Evolutionary conservation across 139 green algal genomes (phyloP), one percentile per base, ranked within the genome.

Genomic region (Chlorella sp.): DNA sequence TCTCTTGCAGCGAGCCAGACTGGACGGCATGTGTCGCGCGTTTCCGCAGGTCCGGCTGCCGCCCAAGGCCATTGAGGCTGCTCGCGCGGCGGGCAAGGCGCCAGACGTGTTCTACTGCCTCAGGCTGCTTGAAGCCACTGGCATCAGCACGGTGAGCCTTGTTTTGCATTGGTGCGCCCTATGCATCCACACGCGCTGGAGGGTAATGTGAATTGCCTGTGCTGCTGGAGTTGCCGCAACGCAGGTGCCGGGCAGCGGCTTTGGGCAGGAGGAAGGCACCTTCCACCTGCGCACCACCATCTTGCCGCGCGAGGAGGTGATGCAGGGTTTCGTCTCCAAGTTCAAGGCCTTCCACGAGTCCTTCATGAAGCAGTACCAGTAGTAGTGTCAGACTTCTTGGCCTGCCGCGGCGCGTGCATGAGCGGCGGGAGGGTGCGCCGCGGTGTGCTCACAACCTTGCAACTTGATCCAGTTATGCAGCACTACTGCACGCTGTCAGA

Each of bases 231-330:
- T 27, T 32, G 62, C 62, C 33, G 62, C 31, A n/a, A n/a, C n/a
- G 31, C 64, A 70, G 77, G 81, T 97, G 62, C 93, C 93, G 67
- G 88, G 93, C 55, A 89, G 79, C 50, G 91, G 91, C 10, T 96
- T 96, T 70, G 91, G 91, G 4, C 91, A 90, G 74, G 75, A 83
- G 82, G 63, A 81, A 23, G 62, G 36, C 60, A 97, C 94, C 26
- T 97, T 94, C 85, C 94, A 98, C 84, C 83, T 98, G 82, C 68
- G 94, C 49, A 98, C 94, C 34, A 98, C 94, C 67, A 95, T 98
- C 83, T 83, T 98, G 76, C 93, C 93, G 0, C 81, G 81, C 17
- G 93, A 97, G 87, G 89, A 95, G 71, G 84, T 92, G 36, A 94
- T 94, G 83, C 69, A 73, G 2, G 72, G 79, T 6, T 91, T 95